Evolutionary conservation across 2,329 filamentous ascomycete genomes (phyloP).

Genomic region (Diplodia scrobiculata): DNA sequence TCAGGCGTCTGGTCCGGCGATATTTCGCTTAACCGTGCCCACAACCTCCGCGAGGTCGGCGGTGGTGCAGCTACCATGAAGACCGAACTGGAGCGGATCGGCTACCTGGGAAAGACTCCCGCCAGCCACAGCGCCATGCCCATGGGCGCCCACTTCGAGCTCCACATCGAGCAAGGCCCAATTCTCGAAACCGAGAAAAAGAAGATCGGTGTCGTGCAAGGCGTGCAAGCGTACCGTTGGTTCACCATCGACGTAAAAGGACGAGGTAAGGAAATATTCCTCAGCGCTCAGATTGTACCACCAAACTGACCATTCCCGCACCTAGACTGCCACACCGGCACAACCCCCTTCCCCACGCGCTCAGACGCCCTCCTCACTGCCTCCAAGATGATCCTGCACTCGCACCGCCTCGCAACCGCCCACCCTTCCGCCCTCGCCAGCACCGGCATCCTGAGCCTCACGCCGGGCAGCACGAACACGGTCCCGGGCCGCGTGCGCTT

Average conservation of each 20-base stretch:
- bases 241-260: slow-evolving; percentile 67
- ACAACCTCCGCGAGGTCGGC: slow-evolving; percentile 64
- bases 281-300: background rate
- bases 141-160: slow-evolving; percentile 76
- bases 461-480: slow-evolving; percentile 72
- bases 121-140: slow-evolving; percentile 63
- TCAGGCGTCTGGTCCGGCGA: slow-evolving; percentile 77
- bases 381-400: slow-evolving; percentile 66
- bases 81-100: slow-evolving; percentile 69
- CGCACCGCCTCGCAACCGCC: slow-evolving; percentile 63
- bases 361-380: slow-evolving; percentile 70
- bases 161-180: slow-evolving; percentile 84
- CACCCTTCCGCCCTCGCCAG: slow-evolving; percentile 63
- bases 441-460: slow-evolving; percentile 68
- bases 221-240: slow-evolving; percentile 76
- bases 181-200: slow-evolving; percentile 66
- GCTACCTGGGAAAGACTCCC: slow-evolving; percentile 64
- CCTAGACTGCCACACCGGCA: slow-evolving; percentile 72
- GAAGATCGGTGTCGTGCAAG: slow-evolving; percentile 69
- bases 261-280: slow-evolving; percentile 36
- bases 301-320: background rate
- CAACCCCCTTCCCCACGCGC: slow-evolving; percentile 67
- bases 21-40: slow-evolving; percentile 64
- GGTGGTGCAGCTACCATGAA: slow-evolving; percentile 64
- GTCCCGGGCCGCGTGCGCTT: slow-evolving; percentile 69